Evolutionary conservation across 495 filamentous ascomycete species (phyloP).

Genomic region (Tuber aestivum): DNA sequence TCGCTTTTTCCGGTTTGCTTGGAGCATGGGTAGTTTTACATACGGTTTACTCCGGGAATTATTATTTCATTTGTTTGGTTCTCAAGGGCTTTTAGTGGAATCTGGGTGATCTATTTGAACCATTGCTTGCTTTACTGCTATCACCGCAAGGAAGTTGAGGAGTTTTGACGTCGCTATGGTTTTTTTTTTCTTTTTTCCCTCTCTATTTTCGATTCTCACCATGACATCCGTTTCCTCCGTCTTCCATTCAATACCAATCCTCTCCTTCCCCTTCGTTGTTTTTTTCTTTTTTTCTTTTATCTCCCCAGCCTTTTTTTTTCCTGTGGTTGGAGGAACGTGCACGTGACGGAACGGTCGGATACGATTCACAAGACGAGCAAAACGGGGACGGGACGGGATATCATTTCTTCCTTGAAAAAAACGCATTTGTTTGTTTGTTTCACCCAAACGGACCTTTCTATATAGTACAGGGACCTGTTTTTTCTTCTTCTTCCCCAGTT

Average conservation of each 20-base stretch:
- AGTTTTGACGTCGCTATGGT: slow-evolving; percentile 37
- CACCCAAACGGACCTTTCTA: neutral
- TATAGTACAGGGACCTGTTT: neutral
- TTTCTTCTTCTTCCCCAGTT: slow-evolving; percentile 18
- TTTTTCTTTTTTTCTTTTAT: slow-evolving; percentile 20
- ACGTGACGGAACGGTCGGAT: slow-evolving; percentile 12
- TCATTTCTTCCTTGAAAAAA: slow-evolving; percentile 8
- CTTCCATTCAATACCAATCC: slow-evolving; percentile 8
- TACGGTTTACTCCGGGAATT: slow-evolving; percentile 25
- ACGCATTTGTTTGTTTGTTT: slow-evolving; percentile 4
- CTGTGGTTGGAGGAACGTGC: slow-evolving; percentile 25
- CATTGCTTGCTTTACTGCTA: slow-evolving; percentile 27
- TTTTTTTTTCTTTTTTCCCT: slow-evolving; percentile 16
- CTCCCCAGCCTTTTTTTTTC: slow-evolving; percentile 21
- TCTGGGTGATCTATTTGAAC: slow-evolving; percentile 23
- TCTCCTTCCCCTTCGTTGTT: slow-evolving; percentile 18
- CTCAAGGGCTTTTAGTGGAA: slow-evolving; percentile 22
- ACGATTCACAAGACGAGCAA: slow-evolving; percentile 15
- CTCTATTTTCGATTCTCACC: slow-evolving; percentile 18
- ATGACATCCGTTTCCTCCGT: neutral
- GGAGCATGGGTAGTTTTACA: slow-evolving; percentile 19
- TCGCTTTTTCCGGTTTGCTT: slow-evolving; percentile 38
- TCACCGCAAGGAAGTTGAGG: slow-evolving; percentile 37
- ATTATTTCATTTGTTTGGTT: slow-evolving; percentile 26
- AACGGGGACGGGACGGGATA: slow-evolving; percentile 27